These are phyloP conservation scores for Plasmodium gonderi DNA, from an alignment of 169 alveolate genomes.

Conservation along the genomic window DNA sequence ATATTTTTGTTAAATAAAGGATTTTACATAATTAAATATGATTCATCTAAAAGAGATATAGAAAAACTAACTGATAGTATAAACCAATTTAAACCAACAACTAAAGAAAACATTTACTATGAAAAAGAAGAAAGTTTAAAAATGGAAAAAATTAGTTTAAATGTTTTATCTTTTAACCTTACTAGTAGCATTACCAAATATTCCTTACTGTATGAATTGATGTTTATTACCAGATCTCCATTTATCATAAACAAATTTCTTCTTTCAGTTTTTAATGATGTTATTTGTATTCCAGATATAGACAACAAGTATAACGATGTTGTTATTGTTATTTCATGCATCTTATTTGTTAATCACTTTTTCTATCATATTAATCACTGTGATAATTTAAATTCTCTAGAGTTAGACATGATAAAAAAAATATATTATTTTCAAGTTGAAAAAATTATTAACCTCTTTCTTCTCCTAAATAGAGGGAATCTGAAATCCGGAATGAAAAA, in stretches of 20 bases:
- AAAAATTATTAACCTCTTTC: conserved; percentile 57
- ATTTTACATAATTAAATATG: neutral
- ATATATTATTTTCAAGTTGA: conserved; percentile 32
- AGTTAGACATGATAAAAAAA: neutral
- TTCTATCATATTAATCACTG: conserved; percentile 35
- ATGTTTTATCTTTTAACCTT: conserved; percentile 23
- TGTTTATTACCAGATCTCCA: conserved; percentile 71
- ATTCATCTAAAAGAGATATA: neutral
- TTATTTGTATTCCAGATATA: conserved; percentile 51
- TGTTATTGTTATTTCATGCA: conserved; percentile 50
- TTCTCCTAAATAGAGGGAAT: conserved; percentile 10
- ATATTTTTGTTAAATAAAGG: conserved; percentile 17
- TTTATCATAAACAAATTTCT: conserved; percentile 54
- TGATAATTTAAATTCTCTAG: neutral
- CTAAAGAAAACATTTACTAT: conserved; percentile 40
- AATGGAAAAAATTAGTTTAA: conserved; percentile 54
- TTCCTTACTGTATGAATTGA: conserved; percentile 46
- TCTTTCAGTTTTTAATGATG: conserved; percentile 67
- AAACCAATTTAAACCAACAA: conserved; percentile 36
- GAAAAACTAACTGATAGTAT: neutral
- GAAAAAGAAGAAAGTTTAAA: conserved; percentile 58
- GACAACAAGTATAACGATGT: conserved; percentile 19
- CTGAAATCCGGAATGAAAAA: conserved; percentile 6
- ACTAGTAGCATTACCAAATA: conserved; percentile 37
- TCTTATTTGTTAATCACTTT: conserved; percentile 67